phyloP scores from a whole-genome alignment of 192 early-diverging fungal species.

The Powellomyces hirtus region DNA sequence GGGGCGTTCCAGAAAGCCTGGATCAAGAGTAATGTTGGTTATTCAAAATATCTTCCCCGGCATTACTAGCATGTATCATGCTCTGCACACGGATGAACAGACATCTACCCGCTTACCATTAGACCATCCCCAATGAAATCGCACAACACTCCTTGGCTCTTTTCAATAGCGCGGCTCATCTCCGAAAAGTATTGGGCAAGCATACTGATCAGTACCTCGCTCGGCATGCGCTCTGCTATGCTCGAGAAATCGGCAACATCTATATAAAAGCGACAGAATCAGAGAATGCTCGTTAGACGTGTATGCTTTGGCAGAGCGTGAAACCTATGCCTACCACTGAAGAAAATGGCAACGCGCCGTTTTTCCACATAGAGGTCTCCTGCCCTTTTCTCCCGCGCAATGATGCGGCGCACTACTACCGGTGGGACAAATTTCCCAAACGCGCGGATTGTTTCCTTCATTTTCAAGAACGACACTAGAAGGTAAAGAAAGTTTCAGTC shows the following conservation, averaged over 20 bases:
- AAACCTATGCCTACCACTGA: slow-evolving; percentile 13
- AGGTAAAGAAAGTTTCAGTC: background rate
- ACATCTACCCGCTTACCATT: background rate
- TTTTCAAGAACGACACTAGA: slow-evolving; percentile 3
- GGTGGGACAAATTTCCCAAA: slow-evolving; percentile 1
- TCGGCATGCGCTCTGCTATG: background rate
- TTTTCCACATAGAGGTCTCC: slow-evolving; percentile 3
- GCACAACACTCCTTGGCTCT: background rate
- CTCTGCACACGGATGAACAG: background rate
- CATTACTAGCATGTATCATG: too few species aligned
- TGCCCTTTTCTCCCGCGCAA: background rate
- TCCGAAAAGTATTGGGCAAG: slow-evolving; percentile 1
- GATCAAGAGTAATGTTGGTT: background rate
- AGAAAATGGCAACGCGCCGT: background rate
- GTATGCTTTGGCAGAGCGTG: too few species aligned
- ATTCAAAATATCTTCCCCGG: too few species aligned
- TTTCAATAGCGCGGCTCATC: slow-evolving; percentile 1
- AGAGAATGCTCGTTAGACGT: too few species aligned
- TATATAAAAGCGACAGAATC: too few species aligned
- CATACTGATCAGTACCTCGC: slow-evolving; percentile 6
- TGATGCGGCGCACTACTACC: background rate
- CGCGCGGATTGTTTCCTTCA: background rate
- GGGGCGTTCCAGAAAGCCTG: slow-evolving; percentile 4
- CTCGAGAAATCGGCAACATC: background rate
- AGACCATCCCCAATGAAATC: slow-evolving; percentile 6